Evolutionary conservation across 768 basidiomycete genomes (phyloP).

Genomic region (Crassisporium funariophilum): DNA sequence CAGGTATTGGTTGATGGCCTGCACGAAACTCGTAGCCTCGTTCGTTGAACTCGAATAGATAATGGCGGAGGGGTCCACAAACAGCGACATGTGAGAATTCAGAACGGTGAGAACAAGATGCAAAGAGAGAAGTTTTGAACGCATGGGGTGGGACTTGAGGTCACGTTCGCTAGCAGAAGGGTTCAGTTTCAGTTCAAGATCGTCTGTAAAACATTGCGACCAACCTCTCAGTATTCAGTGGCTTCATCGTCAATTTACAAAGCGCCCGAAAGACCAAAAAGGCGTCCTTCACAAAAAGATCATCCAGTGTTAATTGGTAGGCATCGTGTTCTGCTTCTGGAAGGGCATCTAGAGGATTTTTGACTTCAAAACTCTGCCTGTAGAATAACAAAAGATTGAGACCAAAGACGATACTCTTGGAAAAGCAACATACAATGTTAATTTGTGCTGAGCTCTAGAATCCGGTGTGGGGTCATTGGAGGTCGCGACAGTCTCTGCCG

Average conservation of each 20-base stretch:
- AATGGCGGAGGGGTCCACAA: conserved; percentile 85
- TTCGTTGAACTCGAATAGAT: conserved; percentile 89
- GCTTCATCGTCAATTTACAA: conserved; percentile 98
- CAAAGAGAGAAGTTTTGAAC: conserved; percentile 91
- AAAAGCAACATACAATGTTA: conserved; percentile 21
- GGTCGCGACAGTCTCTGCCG: neutral
- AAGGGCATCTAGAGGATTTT: conserved; percentile 35
- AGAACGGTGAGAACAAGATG: conserved; percentile 93
- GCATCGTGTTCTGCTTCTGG: conserved; percentile 32
- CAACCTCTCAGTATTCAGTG: conserved; percentile 90
- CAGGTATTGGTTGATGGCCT: conserved; percentile 95
- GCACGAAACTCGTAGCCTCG: conserved; percentile 87
- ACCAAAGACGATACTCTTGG: neutral
- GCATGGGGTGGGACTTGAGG: conserved; percentile 94
- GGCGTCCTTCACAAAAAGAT: conserved; percentile 95
- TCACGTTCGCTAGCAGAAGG: conserved; percentile 78
- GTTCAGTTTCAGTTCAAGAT: conserved; percentile 11
- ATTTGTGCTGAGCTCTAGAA: conserved; percentile 2
- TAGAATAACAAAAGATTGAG: conserved; percentile 8
- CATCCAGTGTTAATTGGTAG: conserved; percentile 69
- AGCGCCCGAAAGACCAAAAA: conserved; percentile 97
- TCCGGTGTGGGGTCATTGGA: neutral
- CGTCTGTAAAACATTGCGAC: conserved; percentile 18
- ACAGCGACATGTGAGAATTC: conserved; percentile 87
- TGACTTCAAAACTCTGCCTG: conserved; percentile 38